phyloP scores from a whole-genome alignment of 306 rosid genomes.

The Vicia villosa region DNA sequence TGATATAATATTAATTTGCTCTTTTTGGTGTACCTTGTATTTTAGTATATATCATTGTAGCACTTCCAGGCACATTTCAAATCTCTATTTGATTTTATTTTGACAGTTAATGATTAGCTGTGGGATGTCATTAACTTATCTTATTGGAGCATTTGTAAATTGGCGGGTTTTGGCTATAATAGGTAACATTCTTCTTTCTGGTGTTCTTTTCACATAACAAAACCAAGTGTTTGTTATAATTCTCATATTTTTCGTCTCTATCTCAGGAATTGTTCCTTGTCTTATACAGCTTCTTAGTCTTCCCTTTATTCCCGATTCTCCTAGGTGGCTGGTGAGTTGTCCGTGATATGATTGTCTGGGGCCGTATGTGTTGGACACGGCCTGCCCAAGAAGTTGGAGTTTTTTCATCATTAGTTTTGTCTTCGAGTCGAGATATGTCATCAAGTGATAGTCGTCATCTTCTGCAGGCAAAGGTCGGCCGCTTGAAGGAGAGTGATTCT shows the following conservation, averaged over 20 bases:
- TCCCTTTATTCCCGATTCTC: conserved; percentile 82
- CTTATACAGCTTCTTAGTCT: conserved; percentile 64
- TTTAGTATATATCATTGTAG: neutral
- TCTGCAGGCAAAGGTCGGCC: conserved; percentile 71
- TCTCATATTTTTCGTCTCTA: conserved; percentile 18
- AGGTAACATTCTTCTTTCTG: conserved; percentile 41
- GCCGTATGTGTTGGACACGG: neutral
- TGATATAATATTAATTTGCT: conserved; percentile 19
- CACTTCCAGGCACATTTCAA: conserved; percentile 24
- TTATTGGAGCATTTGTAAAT: conserved; percentile 59
- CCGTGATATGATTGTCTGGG: conserved; percentile 8
- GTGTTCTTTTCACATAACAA: conserved; percentile 17
- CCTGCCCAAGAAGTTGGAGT: neutral
- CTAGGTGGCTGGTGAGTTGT: conserved; percentile 87
- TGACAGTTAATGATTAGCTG: conserved; percentile 65
- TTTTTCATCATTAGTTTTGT: neutral
- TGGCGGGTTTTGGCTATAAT: conserved; percentile 64
- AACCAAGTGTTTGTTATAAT: conserved; percentile 7
- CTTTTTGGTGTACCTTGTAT: conserved; percentile 19
- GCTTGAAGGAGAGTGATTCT: conserved; percentile 55
- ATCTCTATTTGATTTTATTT: conserved; percentile 29
- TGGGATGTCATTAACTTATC: conserved; percentile 68
- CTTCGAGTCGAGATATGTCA: conserved; percentile 13
- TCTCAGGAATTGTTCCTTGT: conserved; percentile 65
- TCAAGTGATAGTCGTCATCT: conserved; percentile 30